These are phyloP conservation scores for Acanthamoeba sp. DNA, from an alignment of 208 protist species.

Conservation along the genomic window DNA sequence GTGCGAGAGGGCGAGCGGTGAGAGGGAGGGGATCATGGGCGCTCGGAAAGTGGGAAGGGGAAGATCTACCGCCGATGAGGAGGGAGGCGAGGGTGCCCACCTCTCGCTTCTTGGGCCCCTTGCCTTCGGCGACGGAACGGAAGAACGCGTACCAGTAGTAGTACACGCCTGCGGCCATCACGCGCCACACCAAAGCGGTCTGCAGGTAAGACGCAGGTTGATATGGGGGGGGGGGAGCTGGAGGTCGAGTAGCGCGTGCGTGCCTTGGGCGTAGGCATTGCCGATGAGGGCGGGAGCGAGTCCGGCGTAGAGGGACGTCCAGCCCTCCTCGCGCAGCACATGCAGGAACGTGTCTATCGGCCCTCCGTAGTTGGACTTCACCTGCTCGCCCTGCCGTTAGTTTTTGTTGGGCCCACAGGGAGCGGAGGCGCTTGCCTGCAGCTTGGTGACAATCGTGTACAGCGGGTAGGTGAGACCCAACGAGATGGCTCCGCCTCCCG, in stretches of 20 bases:
- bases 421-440: conserved; percentile 31
- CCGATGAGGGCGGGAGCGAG: conserved; percentile 67
- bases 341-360: conserved; percentile 57
- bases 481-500: conserved; percentile 70
- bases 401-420: no score
- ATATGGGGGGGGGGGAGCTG: background rate
- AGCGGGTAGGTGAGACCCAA: conserved; percentile 72
- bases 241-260: background rate
- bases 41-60: background rate
- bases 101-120: conserved; percentile 19
- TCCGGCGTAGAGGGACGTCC: conserved; percentile 60
- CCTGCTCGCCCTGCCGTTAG: no score
- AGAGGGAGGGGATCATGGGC: background rate
- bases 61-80: conserved; percentile 46
- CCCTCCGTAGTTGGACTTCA: conserved; percentile 66
- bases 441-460: conserved; percentile 75
- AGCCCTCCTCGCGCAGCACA: conserved; percentile 68
- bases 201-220: background rate
- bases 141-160: conserved; percentile 75
- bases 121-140: conserved; percentile 52
- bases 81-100: conserved; percentile 56
- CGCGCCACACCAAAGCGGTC: background rate
- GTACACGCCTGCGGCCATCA: conserved; percentile 33
- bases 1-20: background rate
- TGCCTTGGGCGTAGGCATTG: conserved; percentile 74